phyloP scores from a whole-genome alignment of 768 basidiomycete species.

The Kwoniella europaea region DNA sequence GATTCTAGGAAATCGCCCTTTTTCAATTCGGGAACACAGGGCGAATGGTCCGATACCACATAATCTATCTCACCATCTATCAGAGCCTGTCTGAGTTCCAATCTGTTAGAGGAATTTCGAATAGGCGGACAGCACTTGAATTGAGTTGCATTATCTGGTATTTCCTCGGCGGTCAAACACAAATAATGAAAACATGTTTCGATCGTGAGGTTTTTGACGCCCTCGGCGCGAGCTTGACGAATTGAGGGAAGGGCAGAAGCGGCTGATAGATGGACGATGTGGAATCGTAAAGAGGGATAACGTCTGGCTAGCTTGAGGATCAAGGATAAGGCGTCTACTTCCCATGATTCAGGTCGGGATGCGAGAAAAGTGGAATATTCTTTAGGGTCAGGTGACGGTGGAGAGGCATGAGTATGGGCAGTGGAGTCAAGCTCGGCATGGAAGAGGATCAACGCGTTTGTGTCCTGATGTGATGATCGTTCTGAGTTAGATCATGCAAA shows the following conservation, averaged over 20 bases:
- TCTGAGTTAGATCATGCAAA: not conserved
- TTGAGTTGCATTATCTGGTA: constrained; percentile 71
- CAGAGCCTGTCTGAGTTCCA: constrained; percentile 79
- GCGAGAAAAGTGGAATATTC: constrained; percentile 79
- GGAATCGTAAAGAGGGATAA: constrained; percentile 68
- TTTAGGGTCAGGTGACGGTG: constrained; percentile 60
- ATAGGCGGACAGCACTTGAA: constrained; percentile 98
- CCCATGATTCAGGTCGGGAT: constrained; percentile 80
- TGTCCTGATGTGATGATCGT: constrained; percentile 61
- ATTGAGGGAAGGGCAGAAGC: constrained; percentile 78
- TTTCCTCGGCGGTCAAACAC: constrained; percentile 71
- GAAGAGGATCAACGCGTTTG: constrained; percentile 77
- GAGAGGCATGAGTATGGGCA: constrained; percentile 22
- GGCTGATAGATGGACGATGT: constrained; percentile 95
- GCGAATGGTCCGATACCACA: constrained; percentile 95
- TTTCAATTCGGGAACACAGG: constrained; percentile 83
- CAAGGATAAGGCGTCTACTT: constrained; percentile 78
- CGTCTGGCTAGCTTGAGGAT: constrained; percentile 69
- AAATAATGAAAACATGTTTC: constrained; percentile 99
- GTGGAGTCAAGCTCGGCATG: constrained; percentile 77
- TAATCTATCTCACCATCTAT: constrained; percentile 80
- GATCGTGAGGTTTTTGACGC: constrained; percentile 74
- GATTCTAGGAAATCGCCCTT: constrained; percentile 77
- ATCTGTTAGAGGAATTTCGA: constrained; percentile 72
- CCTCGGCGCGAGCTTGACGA: constrained; percentile 66